These are phyloP conservation scores for Colletotrichum orchidophilum DNA, from an alignment of 2,329 filamentous ascomycete species.

Conservation along the genomic window DNA sequence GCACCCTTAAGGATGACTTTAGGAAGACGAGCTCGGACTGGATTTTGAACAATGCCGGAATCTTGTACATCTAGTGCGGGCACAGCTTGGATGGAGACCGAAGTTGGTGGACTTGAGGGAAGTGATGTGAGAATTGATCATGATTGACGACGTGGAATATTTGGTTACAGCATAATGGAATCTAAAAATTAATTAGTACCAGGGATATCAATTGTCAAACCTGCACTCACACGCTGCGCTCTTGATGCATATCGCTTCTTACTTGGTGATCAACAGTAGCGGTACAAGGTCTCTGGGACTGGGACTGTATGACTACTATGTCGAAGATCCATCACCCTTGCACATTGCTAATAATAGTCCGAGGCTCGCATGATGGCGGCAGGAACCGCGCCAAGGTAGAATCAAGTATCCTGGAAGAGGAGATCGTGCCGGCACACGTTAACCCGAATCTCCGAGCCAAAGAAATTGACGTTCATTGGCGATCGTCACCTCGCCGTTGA, in stretches of 20 bases:
- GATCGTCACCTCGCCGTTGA: neutral
- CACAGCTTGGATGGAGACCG: neutral
- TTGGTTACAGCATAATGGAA: neutral
- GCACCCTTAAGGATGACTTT: slow-evolving; percentile 50
- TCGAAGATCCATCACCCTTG: too few relatives aligned
- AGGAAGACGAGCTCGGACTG: slow-evolving; percentile 41
- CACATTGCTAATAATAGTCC: too few relatives aligned
- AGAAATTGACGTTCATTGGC: neutral
- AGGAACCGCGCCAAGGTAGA: too few relatives aligned
- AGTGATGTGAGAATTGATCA: neutral
- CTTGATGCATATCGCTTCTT: too few relatives aligned
- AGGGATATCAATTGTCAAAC: too few relatives aligned
- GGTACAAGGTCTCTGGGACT: too few relatives aligned
- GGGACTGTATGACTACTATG: too few relatives aligned
- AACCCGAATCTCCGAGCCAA: neutral
- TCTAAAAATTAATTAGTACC: neutral
- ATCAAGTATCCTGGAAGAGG: too few relatives aligned
- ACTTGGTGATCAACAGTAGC: too few relatives aligned
- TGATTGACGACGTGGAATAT: neutral
- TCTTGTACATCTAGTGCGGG: neutral
- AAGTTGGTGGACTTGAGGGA: neutral
- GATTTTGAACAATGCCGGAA: slow-evolving; percentile 34
- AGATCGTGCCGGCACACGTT: neutral
- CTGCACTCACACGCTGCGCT: too few relatives aligned
- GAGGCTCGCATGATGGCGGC: too few relatives aligned